Evolutionary conservation across 495 filamentous ascomycete genomes (phyloP).

Genomic region (Hyphodiscus hymeniophilus): DNA sequence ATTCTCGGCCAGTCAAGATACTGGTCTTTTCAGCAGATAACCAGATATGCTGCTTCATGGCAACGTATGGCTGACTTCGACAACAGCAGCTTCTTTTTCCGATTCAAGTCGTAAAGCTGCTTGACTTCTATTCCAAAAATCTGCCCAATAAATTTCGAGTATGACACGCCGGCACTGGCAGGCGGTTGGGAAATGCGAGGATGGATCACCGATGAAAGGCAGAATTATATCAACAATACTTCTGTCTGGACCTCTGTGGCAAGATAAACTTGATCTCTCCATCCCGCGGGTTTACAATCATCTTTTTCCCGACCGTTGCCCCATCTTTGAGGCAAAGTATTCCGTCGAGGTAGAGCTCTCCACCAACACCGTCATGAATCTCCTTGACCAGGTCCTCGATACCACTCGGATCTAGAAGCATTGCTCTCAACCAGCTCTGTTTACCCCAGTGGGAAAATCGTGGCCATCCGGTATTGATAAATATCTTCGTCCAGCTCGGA

Average conservation of each 20-base stretch:
- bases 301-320: not conserved
- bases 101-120: no score
- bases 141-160: no score
- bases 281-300: conserved; percentile 14
- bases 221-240: not conserved
- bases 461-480: conserved; percentile 18
- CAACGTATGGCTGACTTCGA: no score
- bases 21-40: no score
- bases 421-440: conserved; percentile 20
- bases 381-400: conserved; percentile 11
- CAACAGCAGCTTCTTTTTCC: no score
- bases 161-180: no score
- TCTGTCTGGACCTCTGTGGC: not conserved
- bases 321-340: conserved; percentile 8
- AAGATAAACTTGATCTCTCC: conserved; percentile 14
- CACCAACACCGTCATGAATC: conserved; percentile 15
- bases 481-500: conserved; percentile 3
- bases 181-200: no score
- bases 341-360: conserved; percentile 15
- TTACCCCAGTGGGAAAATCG: conserved; percentile 21
- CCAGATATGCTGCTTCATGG: no score
- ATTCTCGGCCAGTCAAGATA: no score
- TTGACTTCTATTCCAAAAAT: no score
- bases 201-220: no score
- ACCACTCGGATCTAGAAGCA: conserved; percentile 19